phyloP scores from a whole-genome alignment of 352 stramenopile genomes.

The Globisporangium splendens region DNA sequence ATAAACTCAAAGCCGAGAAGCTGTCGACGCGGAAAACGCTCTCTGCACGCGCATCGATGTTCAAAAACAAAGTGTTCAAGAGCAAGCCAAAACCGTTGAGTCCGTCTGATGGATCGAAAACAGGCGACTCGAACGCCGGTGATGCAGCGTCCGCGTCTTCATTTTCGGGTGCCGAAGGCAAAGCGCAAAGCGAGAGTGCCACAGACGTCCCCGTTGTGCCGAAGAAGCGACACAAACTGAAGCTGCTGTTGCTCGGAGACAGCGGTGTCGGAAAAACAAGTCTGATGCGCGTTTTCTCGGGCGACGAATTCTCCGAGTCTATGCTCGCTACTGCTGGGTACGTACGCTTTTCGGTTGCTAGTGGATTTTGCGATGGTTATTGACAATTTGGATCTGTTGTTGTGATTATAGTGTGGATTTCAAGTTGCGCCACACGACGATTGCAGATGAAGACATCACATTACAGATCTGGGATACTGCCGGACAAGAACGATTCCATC shows the following conservation, averaged over 20 bases:
- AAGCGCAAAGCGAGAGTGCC: constrained; percentile 15
- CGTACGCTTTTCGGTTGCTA: constrained; percentile 13
- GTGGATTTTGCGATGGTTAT: not conserved
- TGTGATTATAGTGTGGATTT: constrained; percentile 82
- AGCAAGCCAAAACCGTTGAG: constrained; percentile 14
- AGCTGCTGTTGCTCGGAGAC: constrained; percentile 89
- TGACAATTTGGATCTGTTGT: not conserved
- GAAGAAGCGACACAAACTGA: constrained; percentile 86
- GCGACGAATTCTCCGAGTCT: constrained; percentile 89
- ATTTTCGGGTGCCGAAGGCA: constrained; percentile 6
- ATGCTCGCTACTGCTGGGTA: constrained; percentile 90
- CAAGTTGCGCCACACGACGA: constrained; percentile 86
- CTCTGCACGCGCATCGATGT: constrained; percentile 61
- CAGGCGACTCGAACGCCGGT: constrained; percentile 14
- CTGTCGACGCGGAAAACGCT: constrained; percentile 59
- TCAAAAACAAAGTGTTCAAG: constrained; percentile 81
- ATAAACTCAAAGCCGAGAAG: constrained; percentile 78
- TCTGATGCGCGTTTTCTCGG: constrained; percentile 91
- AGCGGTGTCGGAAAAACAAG: constrained; percentile 92
- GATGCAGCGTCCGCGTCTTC: not conserved
- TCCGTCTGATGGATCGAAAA: constrained; percentile 3
- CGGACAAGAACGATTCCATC: constrained; percentile 92
- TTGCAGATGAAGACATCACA: constrained; percentile 83
- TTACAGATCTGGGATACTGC: constrained; percentile 95
- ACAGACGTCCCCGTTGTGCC: constrained; percentile 23